phyloP scores from a whole-genome alignment of 805 yeast species.

The Yamadazyma paraphyllophila region DNA sequence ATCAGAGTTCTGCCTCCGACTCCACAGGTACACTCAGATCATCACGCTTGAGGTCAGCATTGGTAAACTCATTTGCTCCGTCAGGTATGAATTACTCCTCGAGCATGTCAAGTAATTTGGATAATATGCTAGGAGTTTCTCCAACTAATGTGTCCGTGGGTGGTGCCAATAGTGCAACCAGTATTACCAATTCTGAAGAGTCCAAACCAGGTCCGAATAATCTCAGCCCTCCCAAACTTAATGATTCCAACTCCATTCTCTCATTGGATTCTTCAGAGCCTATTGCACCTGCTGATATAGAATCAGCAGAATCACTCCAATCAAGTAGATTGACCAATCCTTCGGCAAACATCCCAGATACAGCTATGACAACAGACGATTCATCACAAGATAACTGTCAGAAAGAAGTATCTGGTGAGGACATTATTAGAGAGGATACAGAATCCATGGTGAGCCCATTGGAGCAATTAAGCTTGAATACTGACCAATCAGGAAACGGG shows the following conservation, averaged over 20 bases:
- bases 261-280: constrained; percentile 2
- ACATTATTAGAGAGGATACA: background rate
- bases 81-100: background rate
- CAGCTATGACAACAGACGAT: constrained; percentile 11
- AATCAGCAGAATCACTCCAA: constrained; percentile 1
- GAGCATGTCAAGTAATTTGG: background rate
- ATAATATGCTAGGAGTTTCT: constrained; percentile 1
- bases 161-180: background rate
- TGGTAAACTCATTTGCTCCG: constrained; percentile 36
- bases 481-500: too few species aligned
- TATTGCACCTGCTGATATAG: background rate
- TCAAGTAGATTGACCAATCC: constrained; percentile 3
- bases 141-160: constrained; percentile 1
- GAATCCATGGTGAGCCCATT: background rate
- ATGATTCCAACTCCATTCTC: constrained; percentile 4
- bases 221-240: background rate
- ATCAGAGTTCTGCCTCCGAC: constrained; percentile 9
- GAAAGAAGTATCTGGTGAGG: background rate
- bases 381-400: constrained; percentile 1
- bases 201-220: background rate
- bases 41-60: constrained; percentile 27
- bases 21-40: constrained; percentile 10
- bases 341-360: constrained; percentile 8
- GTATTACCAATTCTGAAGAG: constrained; percentile 1
- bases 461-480: background rate